These are phyloP conservation scores for Tetrahymena malaccensis DNA, from an alignment of 73 alveolate genomes.

Conservation along the genomic window DNA sequence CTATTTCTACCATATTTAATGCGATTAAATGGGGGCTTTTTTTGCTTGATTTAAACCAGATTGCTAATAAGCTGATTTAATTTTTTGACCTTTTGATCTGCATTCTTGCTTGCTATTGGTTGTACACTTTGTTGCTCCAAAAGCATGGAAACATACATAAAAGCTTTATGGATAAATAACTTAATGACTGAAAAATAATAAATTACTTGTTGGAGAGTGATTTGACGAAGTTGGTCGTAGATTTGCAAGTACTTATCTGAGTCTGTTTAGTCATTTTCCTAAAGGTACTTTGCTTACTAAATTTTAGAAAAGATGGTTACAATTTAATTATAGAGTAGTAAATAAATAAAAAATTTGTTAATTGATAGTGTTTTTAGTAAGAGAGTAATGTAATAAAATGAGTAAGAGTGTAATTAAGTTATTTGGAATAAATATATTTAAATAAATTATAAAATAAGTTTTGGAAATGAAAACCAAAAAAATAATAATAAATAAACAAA, in stretches of 20 bases:
- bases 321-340: not conserved
- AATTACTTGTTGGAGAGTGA: not conserved
- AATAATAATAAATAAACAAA: too few species aligned
- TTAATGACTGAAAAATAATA: not conserved
- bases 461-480: not conserved
- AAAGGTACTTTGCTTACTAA: not conserved
- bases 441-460: not conserved
- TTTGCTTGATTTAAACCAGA: not conserved
- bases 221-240: not conserved
- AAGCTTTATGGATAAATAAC: not conserved
- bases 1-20: not conserved
- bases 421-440: too few species aligned
- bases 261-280: not conserved
- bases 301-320: not conserved
- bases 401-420: not conserved
- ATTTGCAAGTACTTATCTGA: not conserved
- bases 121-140: not conserved
- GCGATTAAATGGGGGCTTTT: too few species aligned
- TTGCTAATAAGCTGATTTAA: not conserved
- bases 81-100: too few species aligned
- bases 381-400: not conserved
- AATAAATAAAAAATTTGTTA: too few species aligned
- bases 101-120: not conserved
- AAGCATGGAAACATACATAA: not conserved
- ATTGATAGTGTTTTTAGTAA: not conserved